Base-by-base conservation (phyloP, 2,329 filamentous ascomycete genomes). In the Fusarium sp. region DNA sequence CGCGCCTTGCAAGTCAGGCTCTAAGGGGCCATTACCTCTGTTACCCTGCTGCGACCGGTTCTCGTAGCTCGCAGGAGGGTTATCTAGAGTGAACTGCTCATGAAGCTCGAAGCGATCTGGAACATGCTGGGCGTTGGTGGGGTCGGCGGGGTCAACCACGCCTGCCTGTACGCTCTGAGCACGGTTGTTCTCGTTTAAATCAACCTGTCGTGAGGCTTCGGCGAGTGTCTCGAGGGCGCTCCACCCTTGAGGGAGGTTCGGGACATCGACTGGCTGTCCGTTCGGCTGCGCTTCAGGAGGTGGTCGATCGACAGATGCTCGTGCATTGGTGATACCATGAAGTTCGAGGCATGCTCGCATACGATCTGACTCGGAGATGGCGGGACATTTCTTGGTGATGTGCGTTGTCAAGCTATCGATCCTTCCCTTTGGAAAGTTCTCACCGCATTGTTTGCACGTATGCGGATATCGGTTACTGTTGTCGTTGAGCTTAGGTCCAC, bases 381-480 rank as follows among this genome's bases (percentile, higher is more conserved):
- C 92, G 44, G 93, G 93, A 80, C 95, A 98, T 85, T 93, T 94
- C 81, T 95, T 96, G 59, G 93, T 91, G 62, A 97, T 87, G 79
- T 98, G 95, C 70, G 88, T 91, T 46, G 90, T 92, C 68, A 98
- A 83, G 76, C 90, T 93, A 78, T 98, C 95, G 78, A 94, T 92
- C 70, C 95, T 90, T 69, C 95, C 95, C 80, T 97, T 97, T 71
- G 94, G 93, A 72, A 97, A 97, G 81, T 93, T 92, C 82, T 96
- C 93, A 74, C 94, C 94, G 80, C 94, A 97, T 73, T 91, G 88
- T 81, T 93, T 95, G 88, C 94, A 97, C 18, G 93, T 96, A 79
- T 97, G 94, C 76, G 94, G 91, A 79, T 98, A 98, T 65, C 95
- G 90, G 81, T 97, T 97, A 84, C 93, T 96, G 73, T 93, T 92